These are phyloP conservation scores for Globisporangium irregulare DNA, from an alignment of 352 stramenopile genomes.

Conservation along the genomic window DNA sequence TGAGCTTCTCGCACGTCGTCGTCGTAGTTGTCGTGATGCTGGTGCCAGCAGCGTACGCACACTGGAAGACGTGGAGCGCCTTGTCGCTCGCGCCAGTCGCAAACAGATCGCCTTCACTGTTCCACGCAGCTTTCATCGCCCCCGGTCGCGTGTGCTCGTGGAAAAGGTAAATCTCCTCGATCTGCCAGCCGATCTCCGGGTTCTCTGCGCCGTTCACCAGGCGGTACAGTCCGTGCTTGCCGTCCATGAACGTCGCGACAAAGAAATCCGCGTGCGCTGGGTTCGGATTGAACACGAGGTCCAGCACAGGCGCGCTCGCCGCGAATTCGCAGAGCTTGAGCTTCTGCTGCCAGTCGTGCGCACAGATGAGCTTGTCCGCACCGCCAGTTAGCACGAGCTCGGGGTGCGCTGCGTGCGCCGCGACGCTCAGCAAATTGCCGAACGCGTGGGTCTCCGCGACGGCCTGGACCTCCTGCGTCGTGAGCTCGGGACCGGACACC, in stretches of 20 bases:
- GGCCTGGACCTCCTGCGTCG: constrained; percentile 22
- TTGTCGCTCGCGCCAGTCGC: constrained; percentile 77
- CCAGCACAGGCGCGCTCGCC: constrained; percentile 49
- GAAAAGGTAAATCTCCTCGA: constrained; percentile 46
- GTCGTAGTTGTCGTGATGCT: background rate
- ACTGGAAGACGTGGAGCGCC: constrained; percentile 66
- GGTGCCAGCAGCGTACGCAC: constrained; percentile 11
- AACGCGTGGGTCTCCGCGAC: constrained; percentile 59
- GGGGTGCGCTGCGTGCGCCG: constrained; percentile 30
- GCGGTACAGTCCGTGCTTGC: constrained; percentile 53
- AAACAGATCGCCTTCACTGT: constrained; percentile 46
- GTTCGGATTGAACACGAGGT: constrained; percentile 58
- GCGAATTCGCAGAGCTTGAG: constrained; percentile 37
- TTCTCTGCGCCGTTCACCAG: constrained; percentile 21
- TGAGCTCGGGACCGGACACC: constrained; percentile 39
- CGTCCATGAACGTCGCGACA: constrained; percentile 71
- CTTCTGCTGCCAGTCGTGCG: constrained; percentile 60
- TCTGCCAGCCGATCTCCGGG: constrained; percentile 29
- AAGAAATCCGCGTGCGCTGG: constrained; percentile 44
- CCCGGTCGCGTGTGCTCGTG: constrained; percentile 74
- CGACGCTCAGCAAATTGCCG: constrained; percentile 69
- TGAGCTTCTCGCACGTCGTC: constrained; percentile 51
- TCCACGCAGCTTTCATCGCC: constrained; percentile 68
- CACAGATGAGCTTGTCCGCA: constrained; percentile 70
- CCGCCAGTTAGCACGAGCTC: constrained; percentile 59